phyloP scores from a whole-genome alignment of 176 grass and related monocot species.

The Pontederia crassipes region DNA sequence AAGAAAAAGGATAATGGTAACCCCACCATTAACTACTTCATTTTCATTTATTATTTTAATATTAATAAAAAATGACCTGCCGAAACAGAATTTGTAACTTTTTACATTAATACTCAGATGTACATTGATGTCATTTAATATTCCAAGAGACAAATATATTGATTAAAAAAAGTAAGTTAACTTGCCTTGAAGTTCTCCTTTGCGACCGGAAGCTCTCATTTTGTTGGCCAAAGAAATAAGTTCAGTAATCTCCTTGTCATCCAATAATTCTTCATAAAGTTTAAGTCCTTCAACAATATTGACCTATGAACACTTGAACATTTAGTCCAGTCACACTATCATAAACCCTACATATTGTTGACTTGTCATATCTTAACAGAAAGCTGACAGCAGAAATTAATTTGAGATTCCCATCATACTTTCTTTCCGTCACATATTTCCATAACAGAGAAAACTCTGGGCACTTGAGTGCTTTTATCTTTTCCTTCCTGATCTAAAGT shows the following conservation, averaged over 20 bases:
- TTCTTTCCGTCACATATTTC: conserved; percentile 59
- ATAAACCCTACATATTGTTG: background rate
- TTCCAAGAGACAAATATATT: background rate
- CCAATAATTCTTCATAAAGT: conserved; percentile 69
- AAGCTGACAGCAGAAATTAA: background rate
- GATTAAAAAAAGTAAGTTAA: background rate
- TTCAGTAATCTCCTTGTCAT: conserved; percentile 33
- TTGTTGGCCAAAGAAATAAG: conserved; percentile 70
- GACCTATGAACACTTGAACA: conserved; percentile 31
- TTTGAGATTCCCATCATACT: conserved; percentile 13
- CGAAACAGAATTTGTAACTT: too few relatives aligned
- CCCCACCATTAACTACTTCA: too few relatives aligned
- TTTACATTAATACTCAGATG: too few relatives aligned
- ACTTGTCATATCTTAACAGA: background rate
- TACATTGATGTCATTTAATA: background rate
- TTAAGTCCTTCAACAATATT: conserved; percentile 93
- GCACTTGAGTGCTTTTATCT: conserved; percentile 19
- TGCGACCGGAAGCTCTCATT: conserved; percentile 49
- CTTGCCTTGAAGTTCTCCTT: conserved; percentile 61
- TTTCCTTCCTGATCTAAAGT: conserved; percentile 23
- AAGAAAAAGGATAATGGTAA: too few relatives aligned
- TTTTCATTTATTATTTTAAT: too few relatives aligned
- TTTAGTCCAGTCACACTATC: conserved; percentile 5
- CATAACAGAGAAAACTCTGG: conserved; percentile 42
- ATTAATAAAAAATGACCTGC: too few relatives aligned